Evolutionary conservation across 1,284 basidiomycete genomes (phyloP), one percentile per base, ranked within the genome.

Genomic region (Moesziomyces sp.): DNA sequence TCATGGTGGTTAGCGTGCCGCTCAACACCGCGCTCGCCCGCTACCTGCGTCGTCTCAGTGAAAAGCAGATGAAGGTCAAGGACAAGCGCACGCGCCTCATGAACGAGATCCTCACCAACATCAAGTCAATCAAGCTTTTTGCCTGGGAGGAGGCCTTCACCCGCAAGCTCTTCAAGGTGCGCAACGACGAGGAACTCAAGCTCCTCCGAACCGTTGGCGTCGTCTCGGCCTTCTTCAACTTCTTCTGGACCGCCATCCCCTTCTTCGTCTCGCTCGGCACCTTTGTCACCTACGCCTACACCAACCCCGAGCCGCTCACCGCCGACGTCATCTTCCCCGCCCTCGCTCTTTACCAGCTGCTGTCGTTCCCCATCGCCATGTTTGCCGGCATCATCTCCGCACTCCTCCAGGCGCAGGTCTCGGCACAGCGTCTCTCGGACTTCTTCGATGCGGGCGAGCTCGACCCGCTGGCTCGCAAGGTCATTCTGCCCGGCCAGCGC

Each of bases 31-130:
- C 86, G 56, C 88, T 89, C 45, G 92, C 97, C 90, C 91, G 90
- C 81, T 86, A 86, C 21, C 87, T 95, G 47, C 93, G 95, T 81
- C 84, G 83, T 2, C 83, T 92, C 48, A 89, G 94, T n/a, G 87
- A 88, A 63, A 91, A 91, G 81, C 90, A 90, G 52, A 96, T 97
- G 92, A 83, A 86, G 4, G 97, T 92, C 91, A 97, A 94, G 0
- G 95, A 97, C 82, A 75, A 91, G 78, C 74, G 83, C 14, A 74
- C 76, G n/a, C 79, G 80, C 40, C 72, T 77, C 33, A 83, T 82
- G 52, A 79, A 82, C 40, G 83, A 84, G 59, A 72, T 83, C 42
- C 68, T 84, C 18, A 76, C 76, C 51, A 76, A 77, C 38, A 83
- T 84, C 73, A 78, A 81, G 30, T 80, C 81, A 21, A 81, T 84